Evolutionary conservation across 371 early-diverging fungal species (phyloP), one percentile per base, ranked within the genome.

Genomic region (Mortierella polycephala): DNA sequence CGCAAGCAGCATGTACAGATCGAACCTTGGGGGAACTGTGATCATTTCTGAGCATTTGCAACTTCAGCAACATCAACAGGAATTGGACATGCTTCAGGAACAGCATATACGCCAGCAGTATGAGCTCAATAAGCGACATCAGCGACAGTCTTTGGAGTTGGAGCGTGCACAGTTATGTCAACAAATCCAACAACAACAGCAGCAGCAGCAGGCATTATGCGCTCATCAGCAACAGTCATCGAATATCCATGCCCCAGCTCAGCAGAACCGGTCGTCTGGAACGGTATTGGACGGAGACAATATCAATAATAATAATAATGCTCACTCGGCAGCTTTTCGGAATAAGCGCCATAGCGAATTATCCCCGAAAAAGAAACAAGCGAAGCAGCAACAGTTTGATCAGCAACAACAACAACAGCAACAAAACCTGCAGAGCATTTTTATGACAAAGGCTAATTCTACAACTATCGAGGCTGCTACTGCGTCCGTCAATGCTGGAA

Each of bases 61-160:
- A n/a, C 53, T 42, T 21, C 66, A 69, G 23, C 64, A 68, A 18
- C 51, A 77, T 30, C 70, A 79, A 21, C 67, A 30, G 4, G 72
- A 77, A 18, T 46, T 79, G 13, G 63, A 69, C 23, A 18, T 65
- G 13, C 67, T 69, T 5, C 74, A 77, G 39, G 64, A 81, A 6
- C 87, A 85, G 5, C 89, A 87, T 12, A 74, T 85, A 16, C 60
- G 80, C 0, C 86, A 88, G 39, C 87, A 85, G 85, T 82, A 82
- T 9, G 85, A 85, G 64, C 79, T 89, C 52, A 71, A 77, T 7
- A 58, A 81, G 69, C 69, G 84, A 80, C 66, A 83, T 81, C 67
- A 79, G 74, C 62, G 81, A 66, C 70, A 85, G 81, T 50, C 83
- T 73, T 44, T 81, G 52, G 42, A 80, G 72, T 50, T 73, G 74